A percentile compares a stretch with the other conserved stretches of the same genome.
Conservation (phyloP, 1,139 yeast species). For the Pichia sp. region DNA sequence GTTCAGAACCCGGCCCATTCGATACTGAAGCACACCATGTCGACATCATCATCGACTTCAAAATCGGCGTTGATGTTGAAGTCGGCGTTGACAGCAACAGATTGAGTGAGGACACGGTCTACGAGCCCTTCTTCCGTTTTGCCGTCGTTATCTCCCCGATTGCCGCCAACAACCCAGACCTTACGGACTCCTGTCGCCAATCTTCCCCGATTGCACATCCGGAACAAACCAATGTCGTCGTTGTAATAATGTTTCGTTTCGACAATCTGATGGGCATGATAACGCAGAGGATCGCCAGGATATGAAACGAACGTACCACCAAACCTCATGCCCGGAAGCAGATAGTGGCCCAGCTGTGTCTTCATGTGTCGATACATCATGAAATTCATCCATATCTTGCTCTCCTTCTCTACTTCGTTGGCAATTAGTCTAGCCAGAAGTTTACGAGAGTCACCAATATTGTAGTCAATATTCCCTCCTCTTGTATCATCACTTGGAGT, state of each 20-base stretch:
- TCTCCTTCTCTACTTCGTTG: conserved; percentile 15
- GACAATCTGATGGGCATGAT: conserved; percentile 81
- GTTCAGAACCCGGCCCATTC: conserved; percentile 71
- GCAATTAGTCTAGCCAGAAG: conserved; percentile 1
- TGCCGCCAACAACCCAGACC: conserved; percentile 53
- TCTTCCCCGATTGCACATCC: conserved; percentile 76
- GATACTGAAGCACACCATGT: conserved; percentile 46
- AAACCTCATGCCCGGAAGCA: conserved; percentile 83
- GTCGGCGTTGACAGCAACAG: too few relatives aligned
- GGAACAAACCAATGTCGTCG: conserved; percentile 47
- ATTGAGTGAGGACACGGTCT: too few relatives aligned
- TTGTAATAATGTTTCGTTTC: conserved; percentile 44
- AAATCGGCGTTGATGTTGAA: neutral
- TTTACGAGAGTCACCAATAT: too few relatives aligned
- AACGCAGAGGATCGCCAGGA: conserved; percentile 91
- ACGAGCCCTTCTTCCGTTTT: too few relatives aligned
- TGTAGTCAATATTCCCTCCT: conserved; percentile 2
- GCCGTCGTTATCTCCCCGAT: neutral
- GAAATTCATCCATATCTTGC: conserved; percentile 17
- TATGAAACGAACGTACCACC: conserved; percentile 88
- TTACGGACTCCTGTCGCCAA: conserved; percentile 91
- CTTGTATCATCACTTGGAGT: conserved; percentile 11
- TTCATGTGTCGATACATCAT: conserved; percentile 41
- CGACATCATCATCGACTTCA: conserved; percentile 10
- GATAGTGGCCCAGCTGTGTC: conserved; percentile 38